Percentiles rank a stretch among this genome's conserved stretches.
Conservation (phyloP, 2,329 filamentous ascomycete genomes). For the Penicillium sp. region DNA sequence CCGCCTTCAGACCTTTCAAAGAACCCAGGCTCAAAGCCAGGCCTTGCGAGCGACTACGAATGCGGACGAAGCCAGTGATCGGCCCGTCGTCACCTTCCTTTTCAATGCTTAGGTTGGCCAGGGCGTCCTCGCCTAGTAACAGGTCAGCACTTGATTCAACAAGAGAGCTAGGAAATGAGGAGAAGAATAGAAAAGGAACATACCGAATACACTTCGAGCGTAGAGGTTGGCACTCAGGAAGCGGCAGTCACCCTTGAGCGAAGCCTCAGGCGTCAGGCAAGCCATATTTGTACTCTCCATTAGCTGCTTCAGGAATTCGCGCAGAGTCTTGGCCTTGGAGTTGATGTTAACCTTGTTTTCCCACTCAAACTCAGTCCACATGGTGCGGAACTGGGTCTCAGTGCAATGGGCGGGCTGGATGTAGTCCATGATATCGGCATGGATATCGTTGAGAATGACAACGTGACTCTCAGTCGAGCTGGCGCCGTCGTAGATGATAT, state of each 20-base stretch:
- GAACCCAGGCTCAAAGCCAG: conserved; percentile 90
- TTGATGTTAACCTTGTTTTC: conserved; percentile 99
- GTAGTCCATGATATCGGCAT: conserved; percentile 99
- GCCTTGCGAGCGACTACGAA: conserved; percentile 94
- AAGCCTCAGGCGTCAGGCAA: conserved; percentile 93
- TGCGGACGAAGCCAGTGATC: conserved; percentile 95
- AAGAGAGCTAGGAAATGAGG: background rate
- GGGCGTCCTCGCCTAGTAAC: conserved; percentile 82
- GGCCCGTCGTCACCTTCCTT: conserved; percentile 94
- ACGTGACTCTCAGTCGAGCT: conserved; percentile 92
- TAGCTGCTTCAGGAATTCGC: conserved; percentile 87
- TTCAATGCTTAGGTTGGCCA: conserved; percentile 96
- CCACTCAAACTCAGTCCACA: conserved; percentile 99
- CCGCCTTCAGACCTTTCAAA: conserved; percentile 88
- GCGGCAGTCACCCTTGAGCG: conserved; percentile 94
- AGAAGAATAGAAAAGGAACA: conserved; percentile 38
- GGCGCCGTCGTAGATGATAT: conserved; percentile 94
- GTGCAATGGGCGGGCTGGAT: conserved; percentile 96
- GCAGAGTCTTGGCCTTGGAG: conserved; percentile 86
- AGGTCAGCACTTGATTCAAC: conserved; percentile 20
- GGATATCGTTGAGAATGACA: conserved; percentile 95
- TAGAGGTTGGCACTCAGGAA: conserved; percentile 97
- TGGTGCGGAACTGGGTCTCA: conserved; percentile 98
- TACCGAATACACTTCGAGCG: conserved; percentile 96
- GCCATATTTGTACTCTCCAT: conserved; percentile 99